A percentile compares a stretch with the other conserved stretches of the same genome.
Conservation (phyloP, 164 flowering plant genomes). For the Annona squamosa region DNA sequence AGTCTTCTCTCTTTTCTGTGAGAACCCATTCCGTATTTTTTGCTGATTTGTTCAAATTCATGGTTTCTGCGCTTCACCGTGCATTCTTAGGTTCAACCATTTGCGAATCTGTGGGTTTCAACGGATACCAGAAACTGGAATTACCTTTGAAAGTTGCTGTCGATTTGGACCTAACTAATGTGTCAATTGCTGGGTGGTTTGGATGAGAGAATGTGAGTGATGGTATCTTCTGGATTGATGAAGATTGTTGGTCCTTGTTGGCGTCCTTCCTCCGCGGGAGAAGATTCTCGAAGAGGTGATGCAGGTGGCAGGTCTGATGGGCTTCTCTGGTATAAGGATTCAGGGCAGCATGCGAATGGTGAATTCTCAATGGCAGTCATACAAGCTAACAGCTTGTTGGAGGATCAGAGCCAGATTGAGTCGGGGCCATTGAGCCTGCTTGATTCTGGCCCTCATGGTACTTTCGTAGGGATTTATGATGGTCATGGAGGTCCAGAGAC, state of each 20-base stretch:
- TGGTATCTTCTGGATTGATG: conserved; percentile 49
- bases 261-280: conserved; percentile 54
- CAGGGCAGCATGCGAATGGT: conserved; percentile 64
- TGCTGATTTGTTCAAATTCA: conserved; percentile 28
- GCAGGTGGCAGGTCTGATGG: conserved; percentile 52
- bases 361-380: conserved; percentile 89
- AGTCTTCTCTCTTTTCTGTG: neutral
- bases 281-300: conserved; percentile 32
- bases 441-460: conserved; percentile 71
- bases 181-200: conserved; percentile 35
- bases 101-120: conserved; percentile 19
- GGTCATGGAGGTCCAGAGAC: conserved; percentile 98
- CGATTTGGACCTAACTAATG: conserved; percentile 15
- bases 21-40: conserved; percentile 10
- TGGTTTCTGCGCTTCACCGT: conserved; percentile 33
- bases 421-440: conserved; percentile 71
- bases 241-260: conserved; percentile 65
- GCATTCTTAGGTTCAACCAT: conserved; percentile 20
- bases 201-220: conserved; percentile 39
- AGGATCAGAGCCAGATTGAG: conserved; percentile 79
- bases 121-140: conserved; percentile 15
- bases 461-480: conserved; percentile 86
- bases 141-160: conserved; percentile 8
- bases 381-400: conserved; percentile 72
- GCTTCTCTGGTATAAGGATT: conserved; percentile 77